phyloP scores from a whole-genome alignment of 768 basidiomycete species.

The Saitozyma podzolica region DNA sequence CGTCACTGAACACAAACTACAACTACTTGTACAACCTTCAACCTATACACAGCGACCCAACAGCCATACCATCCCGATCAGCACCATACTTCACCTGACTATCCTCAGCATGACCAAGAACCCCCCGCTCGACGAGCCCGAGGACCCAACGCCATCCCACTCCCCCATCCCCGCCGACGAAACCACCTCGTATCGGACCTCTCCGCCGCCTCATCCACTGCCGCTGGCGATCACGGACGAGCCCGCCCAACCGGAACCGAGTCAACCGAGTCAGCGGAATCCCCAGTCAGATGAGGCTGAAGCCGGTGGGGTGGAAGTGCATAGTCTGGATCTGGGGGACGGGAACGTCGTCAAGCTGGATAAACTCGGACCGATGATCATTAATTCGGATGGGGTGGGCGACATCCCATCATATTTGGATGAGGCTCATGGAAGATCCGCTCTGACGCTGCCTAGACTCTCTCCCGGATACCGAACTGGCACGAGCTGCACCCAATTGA shows the following conservation, averaged over 20 bases:
- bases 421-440: no score
- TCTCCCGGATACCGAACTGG: constrained; percentile 70
- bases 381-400: constrained; percentile 67
- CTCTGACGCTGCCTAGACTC: constrained; percentile 55
- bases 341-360: constrained; percentile 59
- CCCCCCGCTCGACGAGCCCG: constrained; percentile 23
- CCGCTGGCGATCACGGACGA: background rate
- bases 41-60: no score
- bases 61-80: no score
- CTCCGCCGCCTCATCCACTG: background rate
- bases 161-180: background rate
- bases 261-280: background rate
- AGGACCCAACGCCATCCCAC: constrained; percentile 7
- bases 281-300: background rate
- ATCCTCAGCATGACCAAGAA: no score
- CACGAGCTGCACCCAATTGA: constrained; percentile 61
- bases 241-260: background rate
- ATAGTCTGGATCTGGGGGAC: constrained; percentile 38
- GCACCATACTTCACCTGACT: no score
- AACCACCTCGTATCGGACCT: background rate
- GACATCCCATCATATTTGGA: background rate
- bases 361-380: constrained; percentile 66
- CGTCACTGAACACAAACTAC: no score
- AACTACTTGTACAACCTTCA: no score
- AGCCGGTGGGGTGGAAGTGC: constrained; percentile 18